Base-by-base conservation (phyloP, 2,329 filamentous ascomycete species). In the Alternaria infectoria region DNA sequence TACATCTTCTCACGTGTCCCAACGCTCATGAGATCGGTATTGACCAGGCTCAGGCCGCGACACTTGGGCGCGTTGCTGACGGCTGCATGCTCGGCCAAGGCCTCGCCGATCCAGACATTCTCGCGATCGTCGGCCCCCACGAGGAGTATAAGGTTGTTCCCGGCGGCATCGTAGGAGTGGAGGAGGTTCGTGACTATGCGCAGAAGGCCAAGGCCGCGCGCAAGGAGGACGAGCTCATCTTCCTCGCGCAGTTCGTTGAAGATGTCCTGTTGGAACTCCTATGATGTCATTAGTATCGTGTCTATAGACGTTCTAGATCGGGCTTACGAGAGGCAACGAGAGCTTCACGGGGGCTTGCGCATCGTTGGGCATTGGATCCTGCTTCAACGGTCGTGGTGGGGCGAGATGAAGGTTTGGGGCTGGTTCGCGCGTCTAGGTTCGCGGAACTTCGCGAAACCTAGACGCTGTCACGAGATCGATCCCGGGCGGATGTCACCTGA, bases 81-180 rank as follows among this genome's bases (percentile, higher is more conserved):
- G 66, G 93, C 93, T 77, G 94, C 94, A 83, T 98, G 94, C 82
- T 99, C 96, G 23, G 96, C 96, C 76, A 99, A 84, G 28, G 93
- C 93, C 83, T 98, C 96, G 70, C 96, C 96, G 64, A 99, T 93
- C 94, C 95, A 98, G 59, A 91, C 90, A 87, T 97, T 97, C 77
- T 99, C 96, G 63, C 92, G 89, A 32, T 97, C 93, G 64, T 96
- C 92, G 36, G 96, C 94, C 10, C 93, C 94, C 45, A 98, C 89
- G 19, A 99, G 83, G 47, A 99, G 85, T 52, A 99, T 90, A 58
- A 99, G 84, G 76, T 97, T 98, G 81, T 96, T 96, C 13, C 96
- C 96, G 4, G 93, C 93, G 2, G 93, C 94, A 86, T 99, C 96
- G 82, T 97, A 97, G 19, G 94, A 94, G 81, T 99, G 96, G 26